Evolutionary conservation across 2,329 filamentous ascomycete genomes (phyloP), one percentile per base, ranked within the genome.

Genomic region (Penicillium oxalicum): DNA sequence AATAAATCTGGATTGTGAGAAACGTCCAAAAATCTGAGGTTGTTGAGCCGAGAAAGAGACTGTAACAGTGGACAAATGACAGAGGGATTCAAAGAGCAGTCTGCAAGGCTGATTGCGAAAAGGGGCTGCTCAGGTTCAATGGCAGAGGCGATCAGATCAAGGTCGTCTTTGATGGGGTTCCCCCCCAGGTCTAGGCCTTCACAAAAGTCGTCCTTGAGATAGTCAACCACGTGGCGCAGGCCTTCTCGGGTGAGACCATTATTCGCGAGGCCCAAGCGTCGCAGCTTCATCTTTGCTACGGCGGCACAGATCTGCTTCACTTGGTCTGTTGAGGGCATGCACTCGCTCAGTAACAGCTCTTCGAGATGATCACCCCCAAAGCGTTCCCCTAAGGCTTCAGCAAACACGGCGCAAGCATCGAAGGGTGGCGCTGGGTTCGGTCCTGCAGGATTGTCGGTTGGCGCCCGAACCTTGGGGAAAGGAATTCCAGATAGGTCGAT

Each of bases 161-260:
- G 57, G 47, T 77, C 74, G 39, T 81, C 75, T 39, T 75, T 74
- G 36, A 86, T 69, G 52, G 93, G 82, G 60, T 97, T 97, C 25
- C 90, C 88, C 36, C 90, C 89, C 9, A 97, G 72, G 66, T 97
- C 93, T 4, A 98, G 76, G 5, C 89, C 91, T 66, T 94, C 87
- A 58, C 91, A 97, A 44, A 84, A 78, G 0, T 87, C 86, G 24
- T 82, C 83, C 27, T 82, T 78, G 18, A 97, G 69, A 63, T 91
- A 97, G 46, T 80, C 81, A 28, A 86, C 78, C 28, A 96, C 80
- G 61, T 95, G 85, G 45, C 81, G 77, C 44, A 96, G 70, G 0
- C 87, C 88, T 58, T 87, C 82, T 5, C 78, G 76, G 45, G 87
- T 84, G 27, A 98, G 77, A 29, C 83, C 74, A 59, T 95, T 96